Percentiles rank a stretch among this genome's conserved stretches.
These are phyloP conservation scores for Colletotrichum liaoningense DNA, from an alignment of 2,329 filamentous ascomycete species.

Conservation along the genomic window DNA sequence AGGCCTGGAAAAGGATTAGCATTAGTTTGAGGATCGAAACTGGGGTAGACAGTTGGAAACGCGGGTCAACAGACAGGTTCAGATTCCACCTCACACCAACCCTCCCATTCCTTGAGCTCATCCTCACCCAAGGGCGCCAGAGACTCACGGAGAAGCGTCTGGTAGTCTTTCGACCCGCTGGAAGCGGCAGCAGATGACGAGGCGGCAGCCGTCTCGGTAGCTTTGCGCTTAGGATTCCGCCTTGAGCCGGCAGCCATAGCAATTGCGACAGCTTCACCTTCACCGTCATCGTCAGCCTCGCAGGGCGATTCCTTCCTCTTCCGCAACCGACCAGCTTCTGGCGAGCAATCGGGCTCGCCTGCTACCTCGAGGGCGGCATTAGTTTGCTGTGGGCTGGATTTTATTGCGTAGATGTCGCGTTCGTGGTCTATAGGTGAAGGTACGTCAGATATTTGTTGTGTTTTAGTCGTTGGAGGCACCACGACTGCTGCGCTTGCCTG, in stretches of 20 bases:
- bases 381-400: background rate
- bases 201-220: constrained; percentile 47
- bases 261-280: too few species aligned
- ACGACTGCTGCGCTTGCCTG: background rate
- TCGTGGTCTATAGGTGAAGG: background rate
- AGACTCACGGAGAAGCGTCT: constrained; percentile 57
- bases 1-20: constrained; percentile 61
- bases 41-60: background rate
- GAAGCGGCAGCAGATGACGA: background rate
- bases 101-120: constrained; percentile 72
- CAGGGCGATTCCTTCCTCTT: constrained; percentile 28
- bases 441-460: background rate
- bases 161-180: constrained; percentile 39
- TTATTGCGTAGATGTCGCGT: background rate
- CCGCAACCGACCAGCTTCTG: background rate
- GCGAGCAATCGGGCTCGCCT: background rate
- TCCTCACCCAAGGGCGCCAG: constrained; percentile 59
- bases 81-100: constrained; percentile 88
- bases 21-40: background rate
- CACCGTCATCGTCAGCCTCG: background rate
- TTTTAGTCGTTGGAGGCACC: background rate
- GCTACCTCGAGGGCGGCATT: background rate
- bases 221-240: constrained; percentile 59
- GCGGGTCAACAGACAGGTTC: constrained; percentile 73
- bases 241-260: constrained; percentile 36